Evolutionary conservation across 345 rosid species (phyloP).

Genomic region (Trapa incisa): DNA sequence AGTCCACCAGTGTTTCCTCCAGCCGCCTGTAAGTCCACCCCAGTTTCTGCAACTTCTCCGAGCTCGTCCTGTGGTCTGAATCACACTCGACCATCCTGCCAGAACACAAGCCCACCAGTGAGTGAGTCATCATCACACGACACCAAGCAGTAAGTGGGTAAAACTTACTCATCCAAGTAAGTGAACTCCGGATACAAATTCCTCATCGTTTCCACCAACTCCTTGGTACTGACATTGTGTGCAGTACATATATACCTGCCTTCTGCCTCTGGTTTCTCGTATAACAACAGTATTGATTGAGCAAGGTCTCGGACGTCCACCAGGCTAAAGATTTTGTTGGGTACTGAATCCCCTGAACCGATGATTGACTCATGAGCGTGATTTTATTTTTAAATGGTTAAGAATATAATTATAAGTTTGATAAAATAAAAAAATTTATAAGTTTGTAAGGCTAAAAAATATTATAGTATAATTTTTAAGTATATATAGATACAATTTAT

Average conservation of each 20-base stretch:
- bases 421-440: too few species aligned
- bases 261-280: constrained; percentile 14
- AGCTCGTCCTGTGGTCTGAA: constrained; percentile 4
- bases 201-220: constrained; percentile 12
- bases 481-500: too few species aligned
- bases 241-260: constrained; percentile 14
- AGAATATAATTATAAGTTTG: too few species aligned
- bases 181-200: constrained; percentile 11
- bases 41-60: constrained; percentile 17
- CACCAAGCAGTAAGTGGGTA: background rate
- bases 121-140: too few species aligned
- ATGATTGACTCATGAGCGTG: background rate
- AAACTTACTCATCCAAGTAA: constrained; percentile 12
- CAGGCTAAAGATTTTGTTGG: constrained; percentile 3
- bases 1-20: constrained; percentile 42
- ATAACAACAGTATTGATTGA: constrained; percentile 4
- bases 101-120: background rate
- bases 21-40: constrained; percentile 45
- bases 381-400: too few species aligned
- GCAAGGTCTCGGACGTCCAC: constrained; percentile 15
- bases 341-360: constrained; percentile 3
- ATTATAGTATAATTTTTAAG: too few species aligned
- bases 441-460: too few species aligned
- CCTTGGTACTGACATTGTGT: constrained; percentile 1
- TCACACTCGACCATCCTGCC: constrained; percentile 25